These are phyloP conservation scores for Alternaria atra DNA, from an alignment of 2,329 filamentous ascomycete species.

Conservation along the genomic window DNA sequence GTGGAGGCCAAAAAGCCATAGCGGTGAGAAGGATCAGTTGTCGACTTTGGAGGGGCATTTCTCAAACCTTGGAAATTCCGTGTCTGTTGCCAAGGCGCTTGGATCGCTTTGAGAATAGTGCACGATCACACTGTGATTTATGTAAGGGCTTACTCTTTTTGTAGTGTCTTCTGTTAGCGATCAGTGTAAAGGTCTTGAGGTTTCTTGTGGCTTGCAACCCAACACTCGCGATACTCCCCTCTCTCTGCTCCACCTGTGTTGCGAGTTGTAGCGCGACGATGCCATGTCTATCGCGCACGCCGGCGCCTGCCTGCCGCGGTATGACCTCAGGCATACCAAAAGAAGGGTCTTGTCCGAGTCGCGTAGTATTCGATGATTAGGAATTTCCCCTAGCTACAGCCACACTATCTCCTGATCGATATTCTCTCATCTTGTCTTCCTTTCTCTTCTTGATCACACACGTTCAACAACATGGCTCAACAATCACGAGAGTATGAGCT, in stretches of 20 bases:
- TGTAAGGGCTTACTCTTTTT: background rate
- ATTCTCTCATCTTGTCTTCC: conserved; percentile 8
- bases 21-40: conserved; percentile 23
- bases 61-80: conserved; percentile 8
- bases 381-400: conserved; percentile 17
- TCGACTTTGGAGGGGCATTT: conserved; percentile 15
- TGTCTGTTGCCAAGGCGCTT: conserved; percentile 11
- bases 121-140: background rate
- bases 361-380: conserved; percentile 18
- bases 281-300: conserved; percentile 14
- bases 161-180: background rate
- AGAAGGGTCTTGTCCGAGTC: conserved; percentile 32
- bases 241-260: background rate
- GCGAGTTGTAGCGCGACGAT: background rate
- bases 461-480: conserved; percentile 34
- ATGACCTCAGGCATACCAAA: conserved; percentile 30
- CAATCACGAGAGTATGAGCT: conserved; percentile 67
- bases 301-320: conserved; percentile 27
- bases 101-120: conserved; percentile 1
- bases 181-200: background rate
- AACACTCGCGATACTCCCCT: background rate
- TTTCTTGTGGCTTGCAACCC: background rate
- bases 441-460: conserved; percentile 11
- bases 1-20: conserved; percentile 9
- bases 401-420: conserved; percentile 1